Conservation (phyloP, 2,329 filamentous ascomycete genomes). For the Microcyclospora tardicrescens region DNA sequence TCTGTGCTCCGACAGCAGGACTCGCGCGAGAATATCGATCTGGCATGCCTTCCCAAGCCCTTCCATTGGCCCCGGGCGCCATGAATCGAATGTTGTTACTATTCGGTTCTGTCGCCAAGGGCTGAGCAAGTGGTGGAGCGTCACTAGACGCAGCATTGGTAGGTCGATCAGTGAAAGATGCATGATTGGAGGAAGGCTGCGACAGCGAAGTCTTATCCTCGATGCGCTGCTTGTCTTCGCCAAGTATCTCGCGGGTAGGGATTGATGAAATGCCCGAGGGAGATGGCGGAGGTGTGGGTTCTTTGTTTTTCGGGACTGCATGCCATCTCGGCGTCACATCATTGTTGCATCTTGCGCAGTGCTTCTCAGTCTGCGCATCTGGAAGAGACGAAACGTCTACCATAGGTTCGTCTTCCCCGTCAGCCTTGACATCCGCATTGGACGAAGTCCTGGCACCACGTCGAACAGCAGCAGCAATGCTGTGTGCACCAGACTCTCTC, state of each 20-base stretch:
- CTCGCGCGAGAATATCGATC: conserved; percentile 7
- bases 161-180: background rate
- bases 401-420: conserved; percentile 14
- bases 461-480: conserved; percentile 19
- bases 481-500: conserved; percentile 26
- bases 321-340: conserved; percentile 57
- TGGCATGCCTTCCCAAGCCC: conserved; percentile 19
- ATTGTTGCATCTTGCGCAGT: conserved; percentile 37
- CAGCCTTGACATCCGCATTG: conserved; percentile 16
- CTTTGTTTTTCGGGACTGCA: conserved; percentile 5
- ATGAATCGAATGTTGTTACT: conserved; percentile 15
- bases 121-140: background rate
- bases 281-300: conserved; percentile 6
- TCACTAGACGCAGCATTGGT: background rate
- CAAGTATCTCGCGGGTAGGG: conserved; percentile 14
- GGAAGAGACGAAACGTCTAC: conserved; percentile 13
- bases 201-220: background rate
- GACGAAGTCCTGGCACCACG: conserved; percentile 22
- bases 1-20: no score
- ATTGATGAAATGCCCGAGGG: conserved; percentile 11
- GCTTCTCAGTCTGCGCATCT: conserved; percentile 22
- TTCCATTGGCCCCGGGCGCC: conserved; percentile 16
- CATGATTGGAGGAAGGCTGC: no score
- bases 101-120: background rate
- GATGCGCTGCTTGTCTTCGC: conserved; percentile 6